Percentiles rank a stretch among this genome's conserved stretches.
Conservation (phyloP, 2,329 filamentous ascomycete genomes). For the Neophaeococcomyces mojaviensis region DNA sequence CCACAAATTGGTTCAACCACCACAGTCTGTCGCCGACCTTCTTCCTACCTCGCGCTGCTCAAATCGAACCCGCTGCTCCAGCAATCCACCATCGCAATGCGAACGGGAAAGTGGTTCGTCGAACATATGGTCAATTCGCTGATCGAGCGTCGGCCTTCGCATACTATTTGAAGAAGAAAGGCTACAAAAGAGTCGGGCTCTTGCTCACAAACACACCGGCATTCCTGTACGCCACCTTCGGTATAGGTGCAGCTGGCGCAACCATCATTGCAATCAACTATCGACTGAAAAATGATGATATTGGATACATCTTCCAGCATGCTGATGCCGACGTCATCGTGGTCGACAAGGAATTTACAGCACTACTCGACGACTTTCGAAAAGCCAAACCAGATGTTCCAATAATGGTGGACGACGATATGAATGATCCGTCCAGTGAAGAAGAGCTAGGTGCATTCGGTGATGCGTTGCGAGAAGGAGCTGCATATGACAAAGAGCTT, state of each 20-base stretch:
- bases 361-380: conserved; percentile 61
- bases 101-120: conserved; percentile 64
- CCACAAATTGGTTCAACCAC: conserved; percentile 46
- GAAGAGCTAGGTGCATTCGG: conserved; percentile 74
- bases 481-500: conserved; percentile 60
- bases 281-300: conserved; percentile 72
- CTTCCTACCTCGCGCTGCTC: conserved; percentile 77
- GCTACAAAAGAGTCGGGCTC: conserved; percentile 71
- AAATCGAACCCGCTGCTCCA: conserved; percentile 76
- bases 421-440: conserved; percentile 62
- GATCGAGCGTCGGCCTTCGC: conserved; percentile 81
- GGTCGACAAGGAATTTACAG: conserved; percentile 71
- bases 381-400: conserved; percentile 55
- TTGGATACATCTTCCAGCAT: conserved; percentile 84
- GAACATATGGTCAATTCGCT: conserved; percentile 73
- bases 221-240: conserved; percentile 85
- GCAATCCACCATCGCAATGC: conserved; percentile 81
- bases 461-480: conserved; percentile 70
- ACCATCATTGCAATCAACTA: conserved; percentile 70
- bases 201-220: conserved; percentile 89
- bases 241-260: conserved; percentile 71
- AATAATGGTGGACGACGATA: conserved; percentile 77
- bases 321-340: conserved; percentile 81
- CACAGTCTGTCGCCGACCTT: conserved; percentile 79
- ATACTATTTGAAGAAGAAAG: conserved; percentile 73